A percentile compares a stretch with the other conserved stretches of the same genome.
These are phyloP conservation scores for Chrysanthemum lavandulifolium DNA, from an alignment of 129 eudicot species.

Conservation along the genomic window DNA sequence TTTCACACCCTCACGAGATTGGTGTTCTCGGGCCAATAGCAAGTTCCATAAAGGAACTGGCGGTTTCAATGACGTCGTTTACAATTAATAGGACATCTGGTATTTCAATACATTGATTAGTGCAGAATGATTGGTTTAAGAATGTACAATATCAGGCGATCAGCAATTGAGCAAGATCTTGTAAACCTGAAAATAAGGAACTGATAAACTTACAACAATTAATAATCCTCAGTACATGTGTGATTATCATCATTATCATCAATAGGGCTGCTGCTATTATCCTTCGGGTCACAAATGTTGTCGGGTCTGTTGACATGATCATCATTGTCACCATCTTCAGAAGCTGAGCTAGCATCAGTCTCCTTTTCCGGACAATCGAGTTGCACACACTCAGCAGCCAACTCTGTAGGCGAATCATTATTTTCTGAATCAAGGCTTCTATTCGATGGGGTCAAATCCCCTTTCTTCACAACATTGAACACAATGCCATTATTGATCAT, in stretches of 20 bases:
- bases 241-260: conserved; percentile 11
- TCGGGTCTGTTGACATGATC: not conserved
- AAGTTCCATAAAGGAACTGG: too few species aligned
- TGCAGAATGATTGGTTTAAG: too few species aligned
- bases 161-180: too few species aligned
- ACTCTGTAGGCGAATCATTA: conserved; percentile 29
- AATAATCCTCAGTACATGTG: not conserved
- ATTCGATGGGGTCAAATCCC: conserved; percentile 51
- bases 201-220: not conserved
- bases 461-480: conserved; percentile 76
- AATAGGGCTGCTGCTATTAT: not conserved
- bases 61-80: too few species aligned
- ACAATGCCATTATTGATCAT: conserved; percentile 63
- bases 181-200: too few species aligned
- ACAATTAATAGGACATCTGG: too few species aligned
- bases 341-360: conserved; percentile 58
- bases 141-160: too few species aligned
- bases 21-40: too few species aligned
- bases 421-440: conserved; percentile 64
- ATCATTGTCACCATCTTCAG: conserved; percentile 50
- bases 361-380: conserved; percentile 63
- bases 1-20: too few species aligned
- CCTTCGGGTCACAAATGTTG: not conserved
- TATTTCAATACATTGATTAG: too few species aligned
- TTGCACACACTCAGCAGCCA: conserved; percentile 65